Conservation (phyloP, 495 filamentous ascomycete genomes). For the Aspergillus cristatus region DNA sequence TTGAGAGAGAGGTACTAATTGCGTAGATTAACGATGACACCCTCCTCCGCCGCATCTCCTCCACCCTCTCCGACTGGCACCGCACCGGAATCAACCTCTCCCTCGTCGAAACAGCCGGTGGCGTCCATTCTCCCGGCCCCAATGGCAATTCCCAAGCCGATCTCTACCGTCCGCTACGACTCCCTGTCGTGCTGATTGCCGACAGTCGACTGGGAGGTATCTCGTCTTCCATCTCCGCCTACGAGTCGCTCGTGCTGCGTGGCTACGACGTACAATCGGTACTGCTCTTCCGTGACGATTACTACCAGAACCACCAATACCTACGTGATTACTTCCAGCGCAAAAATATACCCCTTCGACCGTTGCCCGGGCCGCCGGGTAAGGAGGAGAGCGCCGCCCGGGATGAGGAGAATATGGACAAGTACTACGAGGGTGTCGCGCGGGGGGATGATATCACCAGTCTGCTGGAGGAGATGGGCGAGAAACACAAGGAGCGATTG, state of each 20-base stretch:
- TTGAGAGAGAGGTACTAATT: neutral
- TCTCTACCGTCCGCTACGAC: constrained; percentile 57
- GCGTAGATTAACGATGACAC: constrained; percentile 29
- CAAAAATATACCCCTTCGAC: constrained; percentile 44
- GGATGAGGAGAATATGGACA: constrained; percentile 45
- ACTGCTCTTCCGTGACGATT: constrained; percentile 49
- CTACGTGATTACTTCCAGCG: constrained; percentile 52
- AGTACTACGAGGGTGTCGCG: constrained; percentile 44
- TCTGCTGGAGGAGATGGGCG: constrained; percentile 37
- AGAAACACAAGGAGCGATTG: constrained; percentile 43
- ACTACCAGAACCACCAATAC: constrained; percentile 58
- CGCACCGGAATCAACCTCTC: constrained; percentile 30
- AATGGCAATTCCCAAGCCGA: constrained; percentile 69
- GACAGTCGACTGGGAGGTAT: constrained; percentile 68
- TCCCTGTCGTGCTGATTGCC: constrained; percentile 63
- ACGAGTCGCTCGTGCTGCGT: constrained; percentile 59
- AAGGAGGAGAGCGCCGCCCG: constrained; percentile 18
- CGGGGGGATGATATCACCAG: constrained; percentile 27
- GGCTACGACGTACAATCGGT: constrained; percentile 66
- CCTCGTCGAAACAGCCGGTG: constrained; percentile 69
- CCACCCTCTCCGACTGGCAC: constrained; percentile 36
- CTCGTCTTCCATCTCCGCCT: constrained; percentile 63
- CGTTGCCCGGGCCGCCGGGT: constrained; percentile 43
- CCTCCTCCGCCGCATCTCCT: constrained; percentile 37
- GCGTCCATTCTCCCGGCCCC: constrained; percentile 63